phyloP scores from a whole-genome alignment of 2,329 filamentous ascomycete genomes.

The Fusarium sp. region DNA sequence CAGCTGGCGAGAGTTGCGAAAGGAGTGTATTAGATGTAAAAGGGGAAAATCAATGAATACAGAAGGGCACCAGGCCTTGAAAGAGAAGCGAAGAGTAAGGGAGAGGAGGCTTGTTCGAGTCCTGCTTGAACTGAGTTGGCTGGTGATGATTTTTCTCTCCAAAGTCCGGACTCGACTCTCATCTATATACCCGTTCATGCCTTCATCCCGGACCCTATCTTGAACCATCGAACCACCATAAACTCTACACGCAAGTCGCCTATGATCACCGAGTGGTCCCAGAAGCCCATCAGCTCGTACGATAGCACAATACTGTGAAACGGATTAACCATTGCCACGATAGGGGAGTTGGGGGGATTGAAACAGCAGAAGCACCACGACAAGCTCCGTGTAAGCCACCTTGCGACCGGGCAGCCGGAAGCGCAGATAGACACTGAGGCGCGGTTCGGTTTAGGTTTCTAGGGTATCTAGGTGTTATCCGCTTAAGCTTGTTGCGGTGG shows the following conservation, averaged over 20 bases:
- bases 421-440: background rate
- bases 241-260: background rate
- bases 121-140: slow-evolving; percentile 30
- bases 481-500: background rate
- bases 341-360: slow-evolving; percentile 5
- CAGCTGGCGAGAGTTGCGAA: slow-evolving; percentile 27
- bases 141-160: slow-evolving; percentile 11
- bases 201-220: background rate
- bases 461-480: background rate
- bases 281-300: slow-evolving; percentile 40
- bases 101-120: slow-evolving; percentile 8
- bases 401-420: background rate
- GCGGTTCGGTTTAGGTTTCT: background rate
- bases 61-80: slow-evolving; percentile 19
- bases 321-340: slow-evolving; percentile 11
- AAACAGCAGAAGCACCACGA: slow-evolving; percentile 16
- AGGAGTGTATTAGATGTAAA: slow-evolving; percentile 7
- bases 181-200: slow-evolving; percentile 30
- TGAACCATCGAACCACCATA: background rate
- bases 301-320: slow-evolving; percentile 35
- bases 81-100: slow-evolving; percentile 2
- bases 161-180: slow-evolving; percentile 7
- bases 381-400: slow-evolving; percentile 7
- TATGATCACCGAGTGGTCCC: slow-evolving; percentile 25
- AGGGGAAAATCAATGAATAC: background rate